Conservation (phyloP, 371 early-diverging fungal genomes). For the Fennellomyces sp. region DNA sequence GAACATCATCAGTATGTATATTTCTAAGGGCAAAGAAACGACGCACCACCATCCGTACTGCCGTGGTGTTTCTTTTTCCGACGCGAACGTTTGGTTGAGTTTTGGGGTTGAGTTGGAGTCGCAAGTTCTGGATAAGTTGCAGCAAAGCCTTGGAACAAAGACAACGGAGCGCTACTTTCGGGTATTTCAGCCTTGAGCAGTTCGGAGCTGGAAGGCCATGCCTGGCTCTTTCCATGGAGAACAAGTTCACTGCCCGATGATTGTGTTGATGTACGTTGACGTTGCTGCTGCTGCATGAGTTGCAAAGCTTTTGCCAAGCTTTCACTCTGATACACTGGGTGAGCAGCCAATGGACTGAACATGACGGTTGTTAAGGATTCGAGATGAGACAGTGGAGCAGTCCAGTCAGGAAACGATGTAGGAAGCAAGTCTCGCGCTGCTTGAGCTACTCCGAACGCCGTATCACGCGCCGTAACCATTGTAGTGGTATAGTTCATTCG, state of each 20-base stretch:
- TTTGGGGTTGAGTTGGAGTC: slow-evolving; percentile 13
- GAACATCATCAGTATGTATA: background rate
- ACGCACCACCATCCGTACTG: background rate
- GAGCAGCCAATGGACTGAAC: slow-evolving; percentile 51
- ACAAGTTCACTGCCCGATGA: slow-evolving; percentile 23
- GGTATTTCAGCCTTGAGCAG: slow-evolving; percentile 62
- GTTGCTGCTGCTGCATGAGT: slow-evolving; percentile 48
- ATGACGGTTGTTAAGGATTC: slow-evolving; percentile 52
- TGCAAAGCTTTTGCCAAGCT: slow-evolving; percentile 47
- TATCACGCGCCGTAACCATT: slow-evolving; percentile 25
- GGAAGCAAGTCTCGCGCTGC: slow-evolving; percentile 45
- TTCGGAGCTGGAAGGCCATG: slow-evolving; percentile 50
- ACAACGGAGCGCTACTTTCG: slow-evolving; percentile 55
- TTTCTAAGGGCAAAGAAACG: no score
- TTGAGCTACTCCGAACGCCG: slow-evolving; percentile 28
- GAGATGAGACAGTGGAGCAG: slow-evolving; percentile 33
- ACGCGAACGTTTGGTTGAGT: slow-evolving; percentile 20
- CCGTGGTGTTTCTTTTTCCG: slow-evolving; percentile 43
- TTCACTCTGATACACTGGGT: slow-evolving; percentile 50
- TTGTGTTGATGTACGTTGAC: slow-evolving; percentile 10
- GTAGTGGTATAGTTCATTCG: slow-evolving; percentile 1
- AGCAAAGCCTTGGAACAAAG: slow-evolving; percentile 66
- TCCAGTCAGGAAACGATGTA: slow-evolving; percentile 29
- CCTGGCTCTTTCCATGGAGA: slow-evolving; percentile 23
- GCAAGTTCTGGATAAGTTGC: slow-evolving; percentile 58